phyloP scores from a whole-genome alignment of 495 filamentous ascomycete genomes.

The Penicillium desertorum region DNA sequence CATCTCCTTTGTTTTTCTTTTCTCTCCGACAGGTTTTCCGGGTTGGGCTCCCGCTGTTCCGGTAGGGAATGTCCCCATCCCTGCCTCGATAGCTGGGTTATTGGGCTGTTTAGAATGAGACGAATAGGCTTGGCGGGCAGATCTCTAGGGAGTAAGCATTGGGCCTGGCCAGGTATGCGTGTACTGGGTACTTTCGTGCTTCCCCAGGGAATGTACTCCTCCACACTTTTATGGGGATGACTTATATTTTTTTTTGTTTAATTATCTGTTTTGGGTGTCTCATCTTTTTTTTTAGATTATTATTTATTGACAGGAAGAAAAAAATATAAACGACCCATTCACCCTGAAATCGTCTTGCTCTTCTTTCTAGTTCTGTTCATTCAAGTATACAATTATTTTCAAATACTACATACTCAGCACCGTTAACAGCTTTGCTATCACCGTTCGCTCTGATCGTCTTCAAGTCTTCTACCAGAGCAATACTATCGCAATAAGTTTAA shows the following conservation, averaged over 20 bases:
- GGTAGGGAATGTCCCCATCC: slow-evolving; percentile 15
- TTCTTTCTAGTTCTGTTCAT: not conserved
- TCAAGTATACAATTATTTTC: not conserved
- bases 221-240: slow-evolving; percentile 11
- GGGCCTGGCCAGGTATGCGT: slow-evolving; percentile 9
- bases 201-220: slow-evolving; percentile 13
- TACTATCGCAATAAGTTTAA: not conserved
- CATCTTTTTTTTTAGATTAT: slow-evolving; percentile 4
- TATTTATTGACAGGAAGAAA: not conserved
- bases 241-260: slow-evolving; percentile 6
- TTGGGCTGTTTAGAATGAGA: slow-evolving; percentile 25
- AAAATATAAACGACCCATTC: slow-evolving; percentile 5
- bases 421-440: slow-evolving; percentile 3
- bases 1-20: slow-evolving; percentile 5
- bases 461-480: not conserved
- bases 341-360: not conserved
- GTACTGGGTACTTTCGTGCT: slow-evolving; percentile 8
- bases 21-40: slow-evolving; percentile 12
- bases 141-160: slow-evolving; percentile 10
- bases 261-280: slow-evolving; percentile 5
- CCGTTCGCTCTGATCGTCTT: slow-evolving; percentile 7
- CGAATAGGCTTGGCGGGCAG: slow-evolving; percentile 22
- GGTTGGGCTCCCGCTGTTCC: slow-evolving; percentile 12
- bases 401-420: not conserved
- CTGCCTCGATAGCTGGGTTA: slow-evolving; percentile 14